Percentiles rank a stretch among this genome's conserved stretches.
These are phyloP conservation scores for Aspergillus luchuensis DNA, from an alignment of 2,329 filamentous ascomycete genomes.

Conservation along the genomic window DNA sequence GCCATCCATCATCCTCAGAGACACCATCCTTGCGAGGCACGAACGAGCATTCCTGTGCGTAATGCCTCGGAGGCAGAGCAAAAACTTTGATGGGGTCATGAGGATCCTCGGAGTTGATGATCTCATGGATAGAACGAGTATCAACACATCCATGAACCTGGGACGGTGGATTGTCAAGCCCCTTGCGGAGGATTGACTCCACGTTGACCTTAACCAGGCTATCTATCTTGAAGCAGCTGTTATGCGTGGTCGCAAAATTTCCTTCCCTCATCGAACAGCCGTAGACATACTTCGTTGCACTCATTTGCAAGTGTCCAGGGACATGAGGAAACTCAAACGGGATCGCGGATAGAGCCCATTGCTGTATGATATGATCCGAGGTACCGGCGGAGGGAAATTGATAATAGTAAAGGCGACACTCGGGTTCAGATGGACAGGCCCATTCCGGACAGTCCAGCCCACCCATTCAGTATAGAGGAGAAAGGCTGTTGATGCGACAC, in stretches of 20 bases:
- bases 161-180: slow-evolving; percentile 48
- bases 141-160: slow-evolving; percentile 65
- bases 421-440: slow-evolving; percentile 52
- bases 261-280: slow-evolving; percentile 60
- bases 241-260: slow-evolving; percentile 11
- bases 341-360: slow-evolving; percentile 66
- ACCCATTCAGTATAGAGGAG: slow-evolving; percentile 65
- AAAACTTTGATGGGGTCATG: slow-evolving; percentile 65
- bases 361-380: slow-evolving; percentile 53
- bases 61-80: slow-evolving; percentile 61
- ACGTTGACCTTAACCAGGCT: slow-evolving; percentile 15
- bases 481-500: slow-evolving; percentile 67
- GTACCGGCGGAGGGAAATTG: slow-evolving; percentile 46
- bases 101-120: slow-evolving; percentile 50
- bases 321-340: slow-evolving; percentile 70
- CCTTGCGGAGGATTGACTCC: slow-evolving; percentile 45
- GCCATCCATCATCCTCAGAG: slow-evolving; percentile 66
- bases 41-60: slow-evolving; percentile 68
- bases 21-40: slow-evolving; percentile 50
- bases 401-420: slow-evolving; percentile 69
- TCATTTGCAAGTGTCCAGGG: slow-evolving; percentile 59
- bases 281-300: slow-evolving; percentile 63
- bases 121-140: slow-evolving; percentile 54
- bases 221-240: slow-evolving; percentile 10
- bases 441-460: slow-evolving; percentile 59